Conservation (phyloP, 495 filamentous ascomycete species). For the Lasiosphaeria ovina region DNA sequence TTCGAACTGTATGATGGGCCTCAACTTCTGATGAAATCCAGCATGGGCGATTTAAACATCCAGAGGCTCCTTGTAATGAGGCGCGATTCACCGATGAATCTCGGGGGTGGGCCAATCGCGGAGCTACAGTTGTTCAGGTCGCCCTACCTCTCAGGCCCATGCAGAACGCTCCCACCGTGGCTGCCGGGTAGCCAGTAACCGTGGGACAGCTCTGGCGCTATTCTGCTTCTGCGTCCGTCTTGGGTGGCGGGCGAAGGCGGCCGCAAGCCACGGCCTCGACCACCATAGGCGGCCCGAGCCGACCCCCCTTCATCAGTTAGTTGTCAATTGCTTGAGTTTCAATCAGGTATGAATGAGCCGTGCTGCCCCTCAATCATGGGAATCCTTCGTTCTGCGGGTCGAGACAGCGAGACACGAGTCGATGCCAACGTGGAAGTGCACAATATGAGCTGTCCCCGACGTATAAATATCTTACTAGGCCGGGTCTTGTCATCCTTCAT, state of each 20-base stretch:
- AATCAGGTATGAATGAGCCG: not conserved
- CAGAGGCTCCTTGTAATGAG: not conserved
- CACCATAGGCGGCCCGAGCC: constrained; percentile 6
- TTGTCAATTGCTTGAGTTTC: constrained; percentile 9
- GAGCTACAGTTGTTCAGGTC: constrained; percentile 23
- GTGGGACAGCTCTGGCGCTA: constrained; percentile 8
- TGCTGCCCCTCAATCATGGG: not conserved
- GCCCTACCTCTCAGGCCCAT: constrained; percentile 11
- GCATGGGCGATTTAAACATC: not conserved
- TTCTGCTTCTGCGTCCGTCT: constrained; percentile 18
- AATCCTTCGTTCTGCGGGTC: not conserved
- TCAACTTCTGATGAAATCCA: not conserved
- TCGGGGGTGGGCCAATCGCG: constrained; percentile 19
- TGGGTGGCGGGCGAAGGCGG: not conserved
- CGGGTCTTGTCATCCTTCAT: too few relatives aligned
- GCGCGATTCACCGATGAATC: constrained; percentile 9
- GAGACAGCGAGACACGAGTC: not conserved
- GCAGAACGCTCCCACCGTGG: constrained; percentile 16
- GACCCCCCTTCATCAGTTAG: constrained; percentile 5
- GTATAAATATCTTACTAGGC: too few relatives aligned
- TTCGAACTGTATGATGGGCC: not conserved
- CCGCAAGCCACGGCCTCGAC: not conserved
- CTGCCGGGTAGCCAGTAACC: constrained; percentile 24
- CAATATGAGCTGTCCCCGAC: too few relatives aligned
- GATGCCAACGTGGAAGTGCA: not conserved